Base-by-base conservation (phyloP, 2,329 filamentous ascomycete genomes). In the Grosmannia serpens region DNA sequence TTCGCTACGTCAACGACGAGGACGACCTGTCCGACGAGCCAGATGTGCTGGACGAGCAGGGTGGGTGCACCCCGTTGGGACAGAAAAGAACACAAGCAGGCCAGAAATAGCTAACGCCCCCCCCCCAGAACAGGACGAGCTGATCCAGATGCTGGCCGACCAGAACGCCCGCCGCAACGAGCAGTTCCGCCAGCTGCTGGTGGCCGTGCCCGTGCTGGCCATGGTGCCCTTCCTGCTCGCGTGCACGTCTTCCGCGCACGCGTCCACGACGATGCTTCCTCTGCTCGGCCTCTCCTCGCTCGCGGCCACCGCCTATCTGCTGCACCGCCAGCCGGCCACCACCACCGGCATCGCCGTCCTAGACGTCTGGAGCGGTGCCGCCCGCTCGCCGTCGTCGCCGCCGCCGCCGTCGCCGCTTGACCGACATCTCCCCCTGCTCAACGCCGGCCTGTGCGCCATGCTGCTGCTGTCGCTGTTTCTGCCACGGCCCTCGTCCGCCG, bases 1-100 rank as follows among this genome's bases (percentile, higher is more conserved):
- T 95, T 72, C 82, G 80, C 61, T 94, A 92, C 72, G 87, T 87
- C 5, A 72, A 75, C 59, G 83, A 87, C 65, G 77, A 78, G 62
- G 76, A 80, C 59, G 75, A 77, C 64, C 69, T 70, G 57, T 76
- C 80, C 41, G 76, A 79, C 68, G 71, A 77, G 33, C 78, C 81
- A 15, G 79, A 84, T 64, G 81, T 84, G 58, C 75, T 94, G 61
- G 89, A 94, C 69, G 88, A 91, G 71, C 80, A 91, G 78, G 86
- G 86, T 86, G 69, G 56, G 63, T 49, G 6, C 9, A 27, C 46
- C 55, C 41, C 4, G 13, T 15, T 15, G 13, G 35, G 2, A 17
- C 15, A 17, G n/a, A 24, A 49, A 13, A 13, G 6, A 17, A n/a
- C 11, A 11, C 41, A 27, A 24, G 27, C 31, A 17, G n/a, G n/a